Evolutionary conservation across 2,329 filamentous ascomycete genomes (phyloP).

Genomic region (Colletotrichum filicis): DNA sequence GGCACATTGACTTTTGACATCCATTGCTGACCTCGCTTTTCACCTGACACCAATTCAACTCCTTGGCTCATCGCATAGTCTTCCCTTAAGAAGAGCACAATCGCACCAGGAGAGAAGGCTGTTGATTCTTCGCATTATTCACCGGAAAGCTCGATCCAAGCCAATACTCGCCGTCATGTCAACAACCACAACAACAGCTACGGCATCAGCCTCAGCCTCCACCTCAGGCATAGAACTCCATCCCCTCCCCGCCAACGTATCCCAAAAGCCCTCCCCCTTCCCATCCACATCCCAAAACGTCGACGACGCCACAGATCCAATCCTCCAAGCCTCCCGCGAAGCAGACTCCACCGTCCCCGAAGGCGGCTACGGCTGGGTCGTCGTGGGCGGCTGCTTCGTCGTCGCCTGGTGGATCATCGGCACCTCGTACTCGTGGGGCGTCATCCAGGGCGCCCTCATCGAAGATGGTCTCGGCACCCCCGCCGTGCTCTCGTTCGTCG

Average conservation of each 20-base stretch:
- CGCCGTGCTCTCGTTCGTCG: slow-evolving; percentile 68
- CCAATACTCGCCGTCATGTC: neutral
- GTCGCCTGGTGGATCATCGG: slow-evolving; percentile 68
- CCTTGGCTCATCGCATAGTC: neutral
- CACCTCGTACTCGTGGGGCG: slow-evolving; percentile 68
- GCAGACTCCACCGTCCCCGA: slow-evolving; percentile 61
- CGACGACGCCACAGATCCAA: slow-evolving; percentile 18
- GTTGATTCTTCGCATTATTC: neutral
- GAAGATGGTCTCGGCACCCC: slow-evolving; percentile 57
- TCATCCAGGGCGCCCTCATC: slow-evolving; percentile 68
- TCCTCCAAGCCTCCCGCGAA: slow-evolving; percentile 54
- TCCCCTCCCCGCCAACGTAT: neutral
- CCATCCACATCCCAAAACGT: neutral
- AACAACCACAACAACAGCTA: slow-evolving; percentile 14
- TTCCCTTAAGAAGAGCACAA: neutral
- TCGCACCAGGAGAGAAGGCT: neutral
- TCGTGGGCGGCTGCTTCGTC: slow-evolving; percentile 61
- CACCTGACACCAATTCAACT: neutral
- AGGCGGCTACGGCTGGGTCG: slow-evolving; percentile 67
- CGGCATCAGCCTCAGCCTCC: slow-evolving; percentile 14
- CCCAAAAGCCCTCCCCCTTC: neutral
- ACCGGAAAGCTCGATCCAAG: neutral
- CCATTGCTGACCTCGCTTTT: neutral
- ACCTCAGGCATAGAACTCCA: slow-evolving; percentile 18
- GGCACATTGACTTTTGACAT: neutral